Evolutionary conservation across 352 stramenopile species (phyloP).

Genomic region (Globisporangium splendens): DNA sequence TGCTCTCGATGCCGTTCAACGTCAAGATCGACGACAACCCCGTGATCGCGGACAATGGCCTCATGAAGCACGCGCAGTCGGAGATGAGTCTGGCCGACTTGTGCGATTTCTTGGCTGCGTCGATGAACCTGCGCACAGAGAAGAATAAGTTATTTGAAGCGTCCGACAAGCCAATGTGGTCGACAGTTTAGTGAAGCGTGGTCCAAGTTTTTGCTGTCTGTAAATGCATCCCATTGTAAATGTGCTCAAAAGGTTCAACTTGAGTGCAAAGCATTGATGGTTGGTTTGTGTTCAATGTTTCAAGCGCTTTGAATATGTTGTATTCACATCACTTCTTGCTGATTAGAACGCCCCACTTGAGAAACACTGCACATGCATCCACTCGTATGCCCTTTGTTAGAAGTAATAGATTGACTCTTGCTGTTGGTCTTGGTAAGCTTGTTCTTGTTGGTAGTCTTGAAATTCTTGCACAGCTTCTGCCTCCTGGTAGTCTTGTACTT

Average conservation of each 20-base stretch:
- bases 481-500: not conserved
- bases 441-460: not conserved
- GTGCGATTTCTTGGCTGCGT: constrained; percentile 43
- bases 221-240: no score
- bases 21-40: constrained; percentile 50
- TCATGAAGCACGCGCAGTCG: constrained; percentile 30
- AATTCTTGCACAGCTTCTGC: no score
- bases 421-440: constrained; percentile 5
- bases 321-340: no score
- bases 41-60: constrained; percentile 32
- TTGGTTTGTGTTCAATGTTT: no score
- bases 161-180: constrained; percentile 50
- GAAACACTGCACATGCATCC: not conserved
- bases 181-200: constrained; percentile 27
- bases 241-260: no score
- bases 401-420: constrained; percentile 9
- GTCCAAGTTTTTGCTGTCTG: not conserved
- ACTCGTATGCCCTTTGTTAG: not conserved
- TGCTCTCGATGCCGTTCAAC: constrained; percentile 61
- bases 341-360: no score
- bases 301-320: no score
- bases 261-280: no score
- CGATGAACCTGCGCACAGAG: constrained; percentile 55
- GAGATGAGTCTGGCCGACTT: constrained; percentile 39
- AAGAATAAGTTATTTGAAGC: constrained; percentile 39